phyloP scores from a whole-genome alignment of 176 grass and related monocot species.

The Calamus simplicifolius region DNA sequence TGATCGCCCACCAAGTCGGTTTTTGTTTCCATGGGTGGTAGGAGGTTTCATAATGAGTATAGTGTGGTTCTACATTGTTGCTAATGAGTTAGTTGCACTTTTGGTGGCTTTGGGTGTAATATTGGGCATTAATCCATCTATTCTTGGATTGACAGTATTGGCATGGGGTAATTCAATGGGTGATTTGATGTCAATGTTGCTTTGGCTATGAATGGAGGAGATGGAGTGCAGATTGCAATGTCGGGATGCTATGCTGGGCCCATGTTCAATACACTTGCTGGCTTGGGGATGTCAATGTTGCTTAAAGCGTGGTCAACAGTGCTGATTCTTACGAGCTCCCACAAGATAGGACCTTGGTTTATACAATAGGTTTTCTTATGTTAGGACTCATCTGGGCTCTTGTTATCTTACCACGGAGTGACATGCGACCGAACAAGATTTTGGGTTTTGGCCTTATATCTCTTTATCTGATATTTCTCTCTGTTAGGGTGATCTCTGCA shows the following conservation, averaged over 20 bases:
- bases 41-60: slow-evolving; percentile 99
- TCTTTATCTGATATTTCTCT: slow-evolving; percentile 77
- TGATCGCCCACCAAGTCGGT: slow-evolving; percentile 68
- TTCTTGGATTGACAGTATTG: slow-evolving; percentile 85
- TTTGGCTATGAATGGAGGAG: slow-evolving; percentile 88
- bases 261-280: slow-evolving; percentile 97
- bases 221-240: slow-evolving; percentile 88
- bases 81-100: slow-evolving; percentile 89
- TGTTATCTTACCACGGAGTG: slow-evolving; percentile 49
- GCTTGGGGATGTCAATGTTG: slow-evolving; percentile 84
- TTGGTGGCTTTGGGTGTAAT: slow-evolving; percentile 85
- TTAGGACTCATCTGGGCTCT: slow-evolving; percentile 75
- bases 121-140: slow-evolving; percentile 85
- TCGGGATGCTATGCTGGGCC: slow-evolving; percentile 96
- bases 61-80: slow-evolving; percentile 92
- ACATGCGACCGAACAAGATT: slow-evolving; percentile 81
- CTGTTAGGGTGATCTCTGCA: slow-evolving; percentile 64
- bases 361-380: slow-evolving; percentile 84
- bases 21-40: slow-evolving; percentile 85
- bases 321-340: slow-evolving; percentile 53
- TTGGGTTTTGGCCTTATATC: slow-evolving; percentile 75
- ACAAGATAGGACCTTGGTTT: slow-evolving; percentile 64
- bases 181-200: slow-evolving; percentile 93
- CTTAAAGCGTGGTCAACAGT: slow-evolving; percentile 76
- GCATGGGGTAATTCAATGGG: slow-evolving; percentile 99